These are phyloP conservation scores for Epicoccum nigrum DNA, from an alignment of 2,329 filamentous ascomycete genomes.

Conservation along the genomic window DNA sequence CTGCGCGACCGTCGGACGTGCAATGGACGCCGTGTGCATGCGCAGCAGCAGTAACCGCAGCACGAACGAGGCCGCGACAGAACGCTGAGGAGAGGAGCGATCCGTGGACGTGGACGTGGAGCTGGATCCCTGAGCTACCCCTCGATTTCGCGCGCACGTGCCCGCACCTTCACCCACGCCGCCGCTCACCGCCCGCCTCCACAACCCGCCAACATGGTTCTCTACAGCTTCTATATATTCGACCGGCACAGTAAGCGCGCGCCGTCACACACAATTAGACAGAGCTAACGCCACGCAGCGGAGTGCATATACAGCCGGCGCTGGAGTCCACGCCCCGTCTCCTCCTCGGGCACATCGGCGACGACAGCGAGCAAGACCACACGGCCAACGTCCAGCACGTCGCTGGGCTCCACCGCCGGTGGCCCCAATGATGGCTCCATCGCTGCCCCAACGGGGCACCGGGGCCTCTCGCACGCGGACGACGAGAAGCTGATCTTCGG, in stretches of 20 bases:
- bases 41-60: neutral
- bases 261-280: neutral
- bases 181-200: neutral
- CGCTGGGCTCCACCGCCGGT: conserved; percentile 43
- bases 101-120: conserved; percentile 1
- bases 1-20: neutral
- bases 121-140: conserved; percentile 15
- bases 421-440: conserved; percentile 24
- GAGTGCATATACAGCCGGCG: conserved; percentile 95
- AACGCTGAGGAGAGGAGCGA: too few relatives aligned
- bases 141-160: conserved; percentile 6
- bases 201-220: conserved; percentile 67
- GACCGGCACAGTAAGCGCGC: conserved; percentile 84
- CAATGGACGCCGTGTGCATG: neutral
- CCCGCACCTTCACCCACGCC: conserved; percentile 8
- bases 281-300: conserved; percentile 59
- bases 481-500: conserved; percentile 98
- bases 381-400: conserved; percentile 58
- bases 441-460: conserved; percentile 35
- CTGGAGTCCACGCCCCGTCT: conserved; percentile 68
- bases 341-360: conserved; percentile 30
- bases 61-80: neutral
- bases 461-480: conserved; percentile 66
- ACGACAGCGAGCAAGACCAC: conserved; percentile 49
- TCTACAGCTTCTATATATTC: conserved; percentile 99